Evolutionary conservation across 2,329 filamentous ascomycete species (phyloP), one percentile per base, ranked within the genome.

Genomic region (Chalaropsis thielavioides): DNA sequence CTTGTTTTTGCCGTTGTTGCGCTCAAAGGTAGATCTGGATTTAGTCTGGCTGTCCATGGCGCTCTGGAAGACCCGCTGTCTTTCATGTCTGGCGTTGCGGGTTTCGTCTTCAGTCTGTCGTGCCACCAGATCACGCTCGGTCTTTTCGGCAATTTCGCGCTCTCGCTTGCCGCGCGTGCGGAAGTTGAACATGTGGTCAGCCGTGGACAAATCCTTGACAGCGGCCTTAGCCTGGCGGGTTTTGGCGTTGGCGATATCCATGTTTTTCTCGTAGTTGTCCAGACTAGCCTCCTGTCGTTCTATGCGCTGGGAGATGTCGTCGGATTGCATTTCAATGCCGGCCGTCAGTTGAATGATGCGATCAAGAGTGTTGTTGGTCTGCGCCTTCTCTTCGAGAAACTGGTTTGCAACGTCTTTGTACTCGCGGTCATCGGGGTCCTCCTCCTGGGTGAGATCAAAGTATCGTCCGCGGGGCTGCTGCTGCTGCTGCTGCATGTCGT

Each of bases 141-240:
- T 86, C 58, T 87, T 83, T 71, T 95, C 78, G 56, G 89, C 81
- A 64, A 83, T 80, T 62, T 86, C 79, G 69, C 94, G 89, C 49
- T 83, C 81, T 66, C 83, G 83, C 64, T 80, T 79, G 35, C 81
- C 81, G 56, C 86, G 82, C 69, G 81, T 82, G 68, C 82, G 84
- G 15, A 83, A 84, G 0, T 89, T 94, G 73, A 96, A 90, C 0
- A 87, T 87, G 70, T 90, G 81, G 75, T 96, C 95, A 61, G 95
- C 79, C 0, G 83, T 89, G 77, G 92, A 92, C 44, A 96, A 78
- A 72, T 96, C 90, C 60, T 85, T 83, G 0, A 90, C 87, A 70
- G 89, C 88, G 69, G 92, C 89, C 70, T 91, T 86, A 0, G 89
- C 89, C 67, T 88, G 78, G 66, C 84, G 83, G 70, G 89, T 89